A percentile compares a stretch with the other conserved stretches of the same genome.
These are phyloP conservation scores for Phytophthora pisi DNA, from an alignment of 352 stramenopile genomes.

Conservation along the genomic window DNA sequence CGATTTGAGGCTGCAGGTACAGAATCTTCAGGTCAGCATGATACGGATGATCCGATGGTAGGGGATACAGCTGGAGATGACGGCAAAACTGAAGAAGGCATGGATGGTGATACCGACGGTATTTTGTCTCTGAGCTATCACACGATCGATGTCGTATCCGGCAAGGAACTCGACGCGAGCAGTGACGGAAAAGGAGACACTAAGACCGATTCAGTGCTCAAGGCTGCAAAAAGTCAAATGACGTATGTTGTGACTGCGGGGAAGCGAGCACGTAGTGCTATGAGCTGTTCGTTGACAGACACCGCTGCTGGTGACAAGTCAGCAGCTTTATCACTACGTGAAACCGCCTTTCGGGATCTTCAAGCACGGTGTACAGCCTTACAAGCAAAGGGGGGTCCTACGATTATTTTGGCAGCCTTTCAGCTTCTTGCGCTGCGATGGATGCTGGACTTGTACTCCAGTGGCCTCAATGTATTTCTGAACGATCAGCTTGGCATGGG, in stretches of 20 bases:
- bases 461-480: constrained; percentile 72
- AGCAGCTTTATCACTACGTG: constrained; percentile 22
- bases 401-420: constrained; percentile 70
- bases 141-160: constrained; percentile 40
- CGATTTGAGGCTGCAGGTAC: constrained; percentile 59
- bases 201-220: constrained; percentile 23
- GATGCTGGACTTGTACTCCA: constrained; percentile 79
- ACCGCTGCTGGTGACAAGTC: constrained; percentile 12
- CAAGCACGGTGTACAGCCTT: constrained; percentile 31
- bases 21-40: constrained; percentile 16
- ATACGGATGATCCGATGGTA: constrained; percentile 13
- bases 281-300: constrained; percentile 35
- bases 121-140: constrained; percentile 44
- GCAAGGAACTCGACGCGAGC: constrained; percentile 18
- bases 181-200: constrained; percentile 17
- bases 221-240: constrained; percentile 38
- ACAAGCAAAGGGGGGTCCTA: constrained; percentile 32
- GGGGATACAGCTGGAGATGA: constrained; percentile 31
- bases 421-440: constrained; percentile 79
- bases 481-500: constrained; percentile 90
- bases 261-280: constrained; percentile 53
- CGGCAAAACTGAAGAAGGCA: constrained; percentile 26
- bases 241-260: constrained; percentile 54
- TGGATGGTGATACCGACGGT: constrained; percentile 9
- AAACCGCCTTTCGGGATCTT: constrained; percentile 35